Conservation (phyloP, 148 eudicot species). For the Amaranthus palmeri region DNA sequence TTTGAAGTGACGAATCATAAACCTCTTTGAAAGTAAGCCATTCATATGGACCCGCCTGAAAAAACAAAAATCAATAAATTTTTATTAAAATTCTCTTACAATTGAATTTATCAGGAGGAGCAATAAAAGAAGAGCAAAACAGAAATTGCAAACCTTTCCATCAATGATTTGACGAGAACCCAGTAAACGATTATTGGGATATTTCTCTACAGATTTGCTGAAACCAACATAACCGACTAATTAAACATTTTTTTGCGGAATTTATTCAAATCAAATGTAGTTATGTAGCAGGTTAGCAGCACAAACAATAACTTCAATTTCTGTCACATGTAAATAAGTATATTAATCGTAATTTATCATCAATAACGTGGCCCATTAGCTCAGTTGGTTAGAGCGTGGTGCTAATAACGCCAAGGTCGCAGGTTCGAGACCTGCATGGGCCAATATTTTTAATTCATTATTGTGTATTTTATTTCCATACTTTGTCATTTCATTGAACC, state of each 20-base stretch:
- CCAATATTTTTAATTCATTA: conserved; percentile 18
- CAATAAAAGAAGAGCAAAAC: background rate
- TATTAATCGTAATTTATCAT: background rate
- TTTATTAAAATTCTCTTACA: background rate
- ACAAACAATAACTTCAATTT: too few relatives aligned
- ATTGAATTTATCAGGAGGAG: background rate
- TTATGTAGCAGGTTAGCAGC: too few relatives aligned
- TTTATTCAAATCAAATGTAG: too few relatives aligned
- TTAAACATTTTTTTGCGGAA: background rate
- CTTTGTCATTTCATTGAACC: too few relatives aligned
- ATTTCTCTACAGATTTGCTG: conserved; percentile 65
- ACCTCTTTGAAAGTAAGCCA: conserved; percentile 68
- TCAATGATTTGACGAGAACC: conserved; percentile 72
- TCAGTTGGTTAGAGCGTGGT: conserved; percentile 73
- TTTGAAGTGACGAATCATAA: conserved; percentile 42
- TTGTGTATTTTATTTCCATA: too few relatives aligned
- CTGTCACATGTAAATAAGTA: too few relatives aligned
- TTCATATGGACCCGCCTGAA: conserved; percentile 62
- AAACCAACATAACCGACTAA: conserved; percentile 2
- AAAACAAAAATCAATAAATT: background rate
- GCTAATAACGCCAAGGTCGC: conserved; percentile 97
- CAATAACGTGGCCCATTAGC: conserved; percentile 42
- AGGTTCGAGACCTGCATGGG: conserved; percentile 90
- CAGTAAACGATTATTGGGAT: conserved; percentile 58
- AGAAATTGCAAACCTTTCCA: conserved; percentile 37